A percentile compares a stretch with the other conserved stretches of the same genome.
Conservation (phyloP, 768 basidiomycete genomes). For the Psilocybe cubensis region DNA sequence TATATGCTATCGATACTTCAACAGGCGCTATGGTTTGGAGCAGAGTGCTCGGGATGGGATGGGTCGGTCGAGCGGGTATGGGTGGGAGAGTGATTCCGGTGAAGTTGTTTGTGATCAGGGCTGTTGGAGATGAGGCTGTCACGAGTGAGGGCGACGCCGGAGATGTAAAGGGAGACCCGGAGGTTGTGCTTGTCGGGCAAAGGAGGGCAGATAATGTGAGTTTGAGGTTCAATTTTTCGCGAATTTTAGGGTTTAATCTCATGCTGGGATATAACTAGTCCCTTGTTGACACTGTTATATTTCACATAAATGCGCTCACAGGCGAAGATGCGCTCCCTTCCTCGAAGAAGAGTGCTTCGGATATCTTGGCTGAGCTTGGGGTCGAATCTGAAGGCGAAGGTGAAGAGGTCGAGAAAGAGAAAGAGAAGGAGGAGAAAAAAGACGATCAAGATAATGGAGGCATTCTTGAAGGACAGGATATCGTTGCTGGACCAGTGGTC, state of each 20-base stretch:
- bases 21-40: slow-evolving; percentile 83
- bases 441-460: too few relatives aligned
- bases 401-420: slow-evolving; percentile 52
- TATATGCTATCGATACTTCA: slow-evolving; percentile 82
- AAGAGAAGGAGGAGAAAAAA: slow-evolving; percentile 26
- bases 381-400: too few relatives aligned
- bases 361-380: too few relatives aligned
- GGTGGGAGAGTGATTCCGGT: slow-evolving; percentile 61
- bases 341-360: too few relatives aligned
- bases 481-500: slow-evolving; percentile 59
- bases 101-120: slow-evolving; percentile 60
- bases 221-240: slow-evolving; percentile 11
- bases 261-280: slow-evolving; percentile 37
- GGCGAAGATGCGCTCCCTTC: too few relatives aligned
- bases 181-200: slow-evolving; percentile 67
- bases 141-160: neutral
- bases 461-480: slow-evolving; percentile 60
- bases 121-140: slow-evolving; percentile 41
- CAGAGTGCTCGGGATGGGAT: slow-evolving; percentile 73
- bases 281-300: slow-evolving; percentile 71
- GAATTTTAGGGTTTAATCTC: neutral
- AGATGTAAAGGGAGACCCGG: slow-evolving; percentile 39
- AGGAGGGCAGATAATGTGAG: slow-evolving; percentile 65
- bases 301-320: slow-evolving; percentile 79
- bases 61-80: slow-evolving; percentile 47